Evolutionary conservation across 441 rosid genomes (phyloP).

Genomic region (Iberis amara): DNA sequence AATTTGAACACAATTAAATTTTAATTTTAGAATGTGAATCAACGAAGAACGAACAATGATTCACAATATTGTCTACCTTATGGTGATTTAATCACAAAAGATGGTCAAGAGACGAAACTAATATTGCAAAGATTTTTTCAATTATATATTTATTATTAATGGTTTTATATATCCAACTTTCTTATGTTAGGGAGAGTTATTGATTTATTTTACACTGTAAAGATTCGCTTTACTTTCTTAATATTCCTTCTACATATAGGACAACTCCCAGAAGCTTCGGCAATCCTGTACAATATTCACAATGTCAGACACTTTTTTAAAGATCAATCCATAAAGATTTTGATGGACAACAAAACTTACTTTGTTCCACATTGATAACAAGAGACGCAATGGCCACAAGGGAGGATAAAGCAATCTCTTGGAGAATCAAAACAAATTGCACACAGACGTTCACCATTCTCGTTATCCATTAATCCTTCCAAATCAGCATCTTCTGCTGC

Average conservation of each 20-base stretch:
- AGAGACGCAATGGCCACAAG: slow-evolving; percentile 84
- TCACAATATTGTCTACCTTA: too few species aligned
- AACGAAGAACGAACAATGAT: too few species aligned
- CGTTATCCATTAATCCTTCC: slow-evolving; percentile 52
- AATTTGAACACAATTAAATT: too few species aligned
- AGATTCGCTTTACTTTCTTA: slow-evolving; percentile 75
- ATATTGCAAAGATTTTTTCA: too few species aligned
- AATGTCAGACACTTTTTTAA: slow-evolving; percentile 6
- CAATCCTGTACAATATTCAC: slow-evolving; percentile 38
- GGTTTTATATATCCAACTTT: too few species aligned
- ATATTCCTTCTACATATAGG: slow-evolving; percentile 55
- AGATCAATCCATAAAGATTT: background rate
- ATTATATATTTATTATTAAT: too few species aligned
- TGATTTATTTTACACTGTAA: slow-evolving; percentile 38
- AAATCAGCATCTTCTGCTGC: slow-evolving; percentile 57
- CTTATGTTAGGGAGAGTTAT: background rate
- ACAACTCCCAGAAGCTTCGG: slow-evolving; percentile 57
- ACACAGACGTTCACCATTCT: slow-evolving; percentile 52
- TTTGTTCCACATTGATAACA: slow-evolving; percentile 78
- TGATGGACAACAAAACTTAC: slow-evolving; percentile 21
- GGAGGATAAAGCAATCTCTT: slow-evolving; percentile 84
- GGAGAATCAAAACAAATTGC: slow-evolving; percentile 88
- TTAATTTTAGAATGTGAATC: too few species aligned
- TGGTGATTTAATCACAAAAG: too few species aligned
- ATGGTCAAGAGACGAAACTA: too few species aligned